Percentiles rank a stretch among this genome's conserved stretches.
phyloP scores from a whole-genome alignment of 306 rosid genomes.

The Prunus mira region DNA sequence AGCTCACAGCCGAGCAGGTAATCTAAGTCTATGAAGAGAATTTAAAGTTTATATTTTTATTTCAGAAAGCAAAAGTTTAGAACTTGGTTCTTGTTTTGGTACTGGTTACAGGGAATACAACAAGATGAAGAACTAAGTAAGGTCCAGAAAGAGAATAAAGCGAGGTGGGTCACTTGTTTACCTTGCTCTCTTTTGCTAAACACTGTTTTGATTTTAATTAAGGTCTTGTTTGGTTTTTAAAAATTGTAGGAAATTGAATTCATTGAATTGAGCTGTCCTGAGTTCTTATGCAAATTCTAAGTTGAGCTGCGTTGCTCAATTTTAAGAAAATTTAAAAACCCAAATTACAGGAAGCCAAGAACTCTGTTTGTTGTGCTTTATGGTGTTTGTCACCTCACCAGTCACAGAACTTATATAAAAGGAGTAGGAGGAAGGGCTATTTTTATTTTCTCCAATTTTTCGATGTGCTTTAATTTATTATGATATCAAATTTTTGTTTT shows the following conservation, averaged over 20 bases:
- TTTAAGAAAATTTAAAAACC: neutral
- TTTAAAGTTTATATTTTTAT: neutral
- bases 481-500: neutral
- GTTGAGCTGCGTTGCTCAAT: neutral
- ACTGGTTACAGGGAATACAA: conserved; percentile 53
- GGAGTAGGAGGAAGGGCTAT: too few species aligned
- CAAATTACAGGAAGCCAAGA: neutral
- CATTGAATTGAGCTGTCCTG: neutral
- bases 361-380: neutral
- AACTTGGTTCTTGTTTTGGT: conserved; percentile 6
- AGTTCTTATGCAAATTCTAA: neutral
- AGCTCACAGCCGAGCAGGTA: conserved; percentile 74
- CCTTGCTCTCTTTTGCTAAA: neutral
- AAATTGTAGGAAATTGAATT: neutral
- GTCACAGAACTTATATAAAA: neutral
- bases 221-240: neutral
- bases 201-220: neutral
- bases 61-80: neutral
- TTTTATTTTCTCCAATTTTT: too few species aligned
- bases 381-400: neutral
- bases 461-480: neutral
- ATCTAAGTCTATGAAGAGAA: neutral
- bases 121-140: conserved; percentile 54
- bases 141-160: conserved; percentile 58
- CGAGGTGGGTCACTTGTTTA: conserved; percentile 43